These are phyloP conservation scores for Rubia peregrina DNA, from an alignment of 305 asterid species.

Conservation along the genomic window DNA sequence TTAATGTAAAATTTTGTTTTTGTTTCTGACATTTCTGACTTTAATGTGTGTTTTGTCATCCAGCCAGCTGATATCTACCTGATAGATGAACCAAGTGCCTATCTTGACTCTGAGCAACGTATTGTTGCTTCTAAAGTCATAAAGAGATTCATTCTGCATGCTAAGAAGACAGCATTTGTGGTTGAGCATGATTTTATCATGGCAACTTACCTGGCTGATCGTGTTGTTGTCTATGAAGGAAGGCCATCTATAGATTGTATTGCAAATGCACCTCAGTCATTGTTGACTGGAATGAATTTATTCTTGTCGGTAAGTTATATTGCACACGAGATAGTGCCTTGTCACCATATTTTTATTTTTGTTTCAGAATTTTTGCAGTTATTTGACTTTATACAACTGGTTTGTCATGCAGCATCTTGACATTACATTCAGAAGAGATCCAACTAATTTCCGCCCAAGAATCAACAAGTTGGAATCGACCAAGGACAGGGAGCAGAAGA, in stretches of 20 bases:
- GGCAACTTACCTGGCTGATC: conserved; percentile 98
- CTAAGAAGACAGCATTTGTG: conserved; percentile 86
- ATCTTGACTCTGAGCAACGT: conserved; percentile 96
- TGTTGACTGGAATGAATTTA: conserved; percentile 93
- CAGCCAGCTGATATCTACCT: conserved; percentile 96
- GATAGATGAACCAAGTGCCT: conserved; percentile 93
- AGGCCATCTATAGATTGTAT: conserved; percentile 72
- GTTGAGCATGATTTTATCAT: conserved; percentile 97
- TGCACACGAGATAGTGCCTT: not conserved
- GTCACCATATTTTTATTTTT: not conserved
- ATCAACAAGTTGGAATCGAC: conserved; percentile 88
- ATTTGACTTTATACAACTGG: conserved; percentile 10
- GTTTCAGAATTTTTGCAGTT: not conserved
- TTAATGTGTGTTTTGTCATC: conserved; percentile 17
- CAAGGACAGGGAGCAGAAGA: conserved; percentile 87
- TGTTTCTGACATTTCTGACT: conserved; percentile 5
- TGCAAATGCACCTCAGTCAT: conserved; percentile 91
- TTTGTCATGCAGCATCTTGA: conserved; percentile 70
- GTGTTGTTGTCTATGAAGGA: conserved; percentile 93
- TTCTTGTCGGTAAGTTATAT: conserved; percentile 69
- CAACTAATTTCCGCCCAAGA: conserved; percentile 83
- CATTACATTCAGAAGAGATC: conserved; percentile 90
- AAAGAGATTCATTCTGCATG: conserved; percentile 93
- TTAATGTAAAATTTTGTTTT: not conserved
- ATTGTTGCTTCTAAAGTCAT: conserved; percentile 92